Evolutionary conservation across 192 early-diverging fungal species (phyloP).

Genomic region (Mortierella antarctica): DNA sequence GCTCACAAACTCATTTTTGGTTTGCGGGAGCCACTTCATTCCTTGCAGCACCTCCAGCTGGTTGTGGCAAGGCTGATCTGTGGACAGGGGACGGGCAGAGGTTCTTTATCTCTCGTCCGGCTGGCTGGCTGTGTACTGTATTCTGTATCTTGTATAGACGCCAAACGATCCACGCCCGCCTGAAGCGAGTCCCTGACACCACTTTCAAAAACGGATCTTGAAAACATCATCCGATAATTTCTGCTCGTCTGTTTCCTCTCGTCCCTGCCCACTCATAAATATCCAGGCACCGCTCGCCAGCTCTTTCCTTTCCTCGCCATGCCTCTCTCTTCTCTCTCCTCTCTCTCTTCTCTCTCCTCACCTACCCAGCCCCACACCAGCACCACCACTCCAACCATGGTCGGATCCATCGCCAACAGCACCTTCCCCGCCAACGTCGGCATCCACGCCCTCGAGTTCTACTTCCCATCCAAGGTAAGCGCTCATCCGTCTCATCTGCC

Average conservation of each 20-base stretch:
- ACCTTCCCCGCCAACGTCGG: constrained; percentile 70
- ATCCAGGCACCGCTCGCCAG: neutral
- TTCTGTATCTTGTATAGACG: no score
- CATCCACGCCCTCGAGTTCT: constrained; percentile 73
- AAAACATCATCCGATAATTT: constrained; percentile 1
- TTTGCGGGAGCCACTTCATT: no score
- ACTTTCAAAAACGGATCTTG: no score
- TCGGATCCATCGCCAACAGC: constrained; percentile 39
- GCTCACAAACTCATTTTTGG: no score
- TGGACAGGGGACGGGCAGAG: no score
- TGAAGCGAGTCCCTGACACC: no score
- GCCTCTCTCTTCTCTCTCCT: constrained; percentile 3
- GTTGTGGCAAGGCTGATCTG: no score
- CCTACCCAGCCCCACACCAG: neutral
- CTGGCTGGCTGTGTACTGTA: no score
- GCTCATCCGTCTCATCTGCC: constrained; percentile 32
- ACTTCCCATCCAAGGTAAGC: constrained; percentile 65
- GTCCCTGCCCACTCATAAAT: constrained; percentile 1
- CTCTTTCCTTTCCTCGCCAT: constrained; percentile 1
- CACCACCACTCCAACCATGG: constrained; percentile 18
- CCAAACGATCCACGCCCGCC: no score
- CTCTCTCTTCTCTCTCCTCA: constrained; percentile 8
- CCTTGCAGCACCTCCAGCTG: no score
- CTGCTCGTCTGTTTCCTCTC: neutral
- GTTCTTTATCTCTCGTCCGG: no score